These are phyloP conservation scores for Terfezia claveryi DNA, from an alignment of 495 filamentous ascomycete species.

Conservation along the genomic window DNA sequence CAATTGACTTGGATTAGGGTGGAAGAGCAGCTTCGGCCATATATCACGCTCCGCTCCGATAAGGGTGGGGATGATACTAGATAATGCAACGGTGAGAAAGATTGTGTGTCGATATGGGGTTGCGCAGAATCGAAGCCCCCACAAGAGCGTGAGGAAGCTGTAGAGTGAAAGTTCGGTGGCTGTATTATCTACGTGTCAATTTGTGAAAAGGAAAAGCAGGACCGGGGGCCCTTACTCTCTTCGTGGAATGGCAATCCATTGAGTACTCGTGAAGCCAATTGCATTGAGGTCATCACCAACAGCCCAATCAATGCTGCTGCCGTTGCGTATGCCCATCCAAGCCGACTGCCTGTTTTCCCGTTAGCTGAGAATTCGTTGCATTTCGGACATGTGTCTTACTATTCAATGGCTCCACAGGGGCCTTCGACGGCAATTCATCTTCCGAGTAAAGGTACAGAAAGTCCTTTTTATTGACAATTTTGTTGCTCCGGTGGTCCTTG, in stretches of 20 bases:
- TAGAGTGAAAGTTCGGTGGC: conserved; percentile 12
- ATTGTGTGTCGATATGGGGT: conserved; percentile 12
- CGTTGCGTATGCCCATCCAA: conserved; percentile 10
- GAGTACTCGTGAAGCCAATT: conserved; percentile 1
- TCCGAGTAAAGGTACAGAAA: conserved; percentile 12
- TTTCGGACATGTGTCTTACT: conserved; percentile 3
- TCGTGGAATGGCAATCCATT: conserved; percentile 3
- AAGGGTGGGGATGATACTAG: conserved; percentile 8
- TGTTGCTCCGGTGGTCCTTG: conserved; percentile 7
- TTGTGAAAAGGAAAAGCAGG: not conserved
- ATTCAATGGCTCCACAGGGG: conserved; percentile 11
- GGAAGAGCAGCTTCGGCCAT: conserved; percentile 14
- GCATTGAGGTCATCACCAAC: conserved; percentile 1
- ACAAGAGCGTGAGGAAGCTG: conserved; percentile 8
- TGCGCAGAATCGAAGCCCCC: conserved; percentile 14
- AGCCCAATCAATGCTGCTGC: conserved; percentile 6
- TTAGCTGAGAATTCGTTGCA: not conserved
- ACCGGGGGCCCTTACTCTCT: conserved; percentile 2
- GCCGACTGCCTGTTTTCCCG: conserved; percentile 8
- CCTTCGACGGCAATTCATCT: conserved; percentile 11
- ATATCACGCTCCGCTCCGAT: conserved; percentile 12
- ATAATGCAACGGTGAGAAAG: conserved; percentile 7
- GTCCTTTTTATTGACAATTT: conserved; percentile 12
- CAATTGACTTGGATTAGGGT: conserved; percentile 10
- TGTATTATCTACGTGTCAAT: not conserved